Conservation (phyloP, 768 basidiomycete genomes). For the Agrocybe praecox region DNA sequence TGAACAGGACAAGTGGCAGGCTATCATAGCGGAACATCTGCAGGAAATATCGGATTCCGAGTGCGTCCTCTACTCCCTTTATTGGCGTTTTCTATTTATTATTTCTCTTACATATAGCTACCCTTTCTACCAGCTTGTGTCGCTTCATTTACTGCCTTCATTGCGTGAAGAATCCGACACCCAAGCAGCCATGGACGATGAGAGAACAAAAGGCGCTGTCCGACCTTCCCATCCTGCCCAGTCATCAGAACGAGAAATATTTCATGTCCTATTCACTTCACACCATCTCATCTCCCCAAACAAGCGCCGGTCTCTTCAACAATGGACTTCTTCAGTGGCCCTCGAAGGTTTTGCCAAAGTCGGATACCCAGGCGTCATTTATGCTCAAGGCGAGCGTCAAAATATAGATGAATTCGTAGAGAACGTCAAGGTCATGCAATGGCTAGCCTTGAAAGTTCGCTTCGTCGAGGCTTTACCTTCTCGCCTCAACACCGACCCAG, state of each 20-base stretch:
- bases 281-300: conserved; percentile 70
- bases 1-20: conserved; percentile 54
- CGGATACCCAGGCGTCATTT: conserved; percentile 77
- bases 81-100: not conserved
- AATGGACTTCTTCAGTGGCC: conserved; percentile 56
- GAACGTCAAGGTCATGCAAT: conserved; percentile 77
- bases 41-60: conserved; percentile 37
- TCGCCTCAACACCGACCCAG: not conserved
- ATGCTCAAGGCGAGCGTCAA: conserved; percentile 56
- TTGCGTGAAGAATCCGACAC: conserved; percentile 43
- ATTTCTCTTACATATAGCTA: conserved; percentile 40
- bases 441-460: conserved; percentile 68
- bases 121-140: conserved; percentile 61
- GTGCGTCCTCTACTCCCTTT: conserved; percentile 17
- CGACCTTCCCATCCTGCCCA: not conserved
- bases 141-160: conserved; percentile 56
- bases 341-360: conserved; percentile 73
- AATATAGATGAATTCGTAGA: conserved; percentile 64
- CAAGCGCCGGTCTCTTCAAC: conserved; percentile 59
- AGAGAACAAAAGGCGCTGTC: not conserved
- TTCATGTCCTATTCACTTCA: conserved; percentile 71
- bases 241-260: conserved; percentile 21
- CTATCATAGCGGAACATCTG: conserved; percentile 36
- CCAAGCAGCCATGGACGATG: not conserved
- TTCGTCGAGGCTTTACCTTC: conserved; percentile 51